Evolutionary conservation across 2,329 filamentous ascomycete species (phyloP).

Genomic region (Penicillium brevicompactum): DNA sequence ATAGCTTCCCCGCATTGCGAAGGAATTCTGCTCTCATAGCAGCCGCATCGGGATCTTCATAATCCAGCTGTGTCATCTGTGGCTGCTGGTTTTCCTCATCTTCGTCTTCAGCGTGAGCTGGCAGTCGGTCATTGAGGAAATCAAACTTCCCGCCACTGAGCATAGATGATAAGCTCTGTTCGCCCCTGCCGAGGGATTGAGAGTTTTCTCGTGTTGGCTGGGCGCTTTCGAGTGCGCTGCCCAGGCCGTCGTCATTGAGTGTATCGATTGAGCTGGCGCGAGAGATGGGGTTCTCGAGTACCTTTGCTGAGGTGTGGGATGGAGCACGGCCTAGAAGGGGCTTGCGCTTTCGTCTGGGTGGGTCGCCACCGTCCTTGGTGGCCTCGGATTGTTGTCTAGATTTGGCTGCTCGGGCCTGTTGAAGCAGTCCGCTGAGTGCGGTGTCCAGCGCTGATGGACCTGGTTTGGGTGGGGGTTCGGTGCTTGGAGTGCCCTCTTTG

Average conservation of each 20-base stretch:
- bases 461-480: constrained; percentile 14
- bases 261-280: constrained; percentile 55
- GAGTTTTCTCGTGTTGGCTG: constrained; percentile 23
- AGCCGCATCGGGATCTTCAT: constrained; percentile 54
- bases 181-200: constrained; percentile 28
- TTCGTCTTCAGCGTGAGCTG: constrained; percentile 25
- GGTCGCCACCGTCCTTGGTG: constrained; percentile 23
- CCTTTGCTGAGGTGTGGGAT: constrained; percentile 40
- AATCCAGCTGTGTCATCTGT: constrained; percentile 51
- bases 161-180: constrained; percentile 35
- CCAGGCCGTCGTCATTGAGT: constrained; percentile 47
- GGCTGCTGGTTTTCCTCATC: constrained; percentile 40
- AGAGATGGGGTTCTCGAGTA: constrained; percentile 32
- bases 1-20: constrained; percentile 46
- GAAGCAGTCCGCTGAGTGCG: constrained; percentile 45
- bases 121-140: constrained; percentile 27
- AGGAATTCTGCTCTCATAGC: constrained; percentile 60
- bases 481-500: constrained; percentile 20
- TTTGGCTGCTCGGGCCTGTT: constrained; percentile 40
- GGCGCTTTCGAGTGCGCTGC: constrained; percentile 37
- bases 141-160: constrained; percentile 36
- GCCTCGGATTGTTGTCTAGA: constrained; percentile 29
- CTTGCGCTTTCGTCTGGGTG: constrained; percentile 33
- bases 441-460: constrained; percentile 36
- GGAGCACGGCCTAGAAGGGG: constrained; percentile 46